These are phyloP conservation scores for Sechiopsis laciniata DNA, from an alignment of 306 rosid species.

Conservation along the genomic window DNA sequence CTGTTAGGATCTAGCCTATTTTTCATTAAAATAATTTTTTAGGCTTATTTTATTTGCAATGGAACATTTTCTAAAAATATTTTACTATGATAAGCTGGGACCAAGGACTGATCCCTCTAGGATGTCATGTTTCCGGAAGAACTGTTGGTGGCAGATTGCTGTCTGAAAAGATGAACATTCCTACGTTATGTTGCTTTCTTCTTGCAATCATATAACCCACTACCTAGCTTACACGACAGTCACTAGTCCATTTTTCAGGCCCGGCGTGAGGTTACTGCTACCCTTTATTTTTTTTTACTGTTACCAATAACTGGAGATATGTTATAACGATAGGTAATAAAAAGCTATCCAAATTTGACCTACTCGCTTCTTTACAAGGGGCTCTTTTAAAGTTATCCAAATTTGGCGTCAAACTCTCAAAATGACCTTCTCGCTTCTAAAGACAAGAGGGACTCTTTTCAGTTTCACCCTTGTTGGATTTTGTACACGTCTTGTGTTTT, in stretches of 20 bases:
- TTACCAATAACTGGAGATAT: slow-evolving; percentile 30
- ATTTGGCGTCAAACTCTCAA: too few relatives aligned
- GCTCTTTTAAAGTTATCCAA: too few relatives aligned
- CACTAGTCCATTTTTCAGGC: slow-evolving; percentile 19
- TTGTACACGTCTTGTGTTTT: neutral
- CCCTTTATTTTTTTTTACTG: slow-evolving; percentile 20
- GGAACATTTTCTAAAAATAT: slow-evolving; percentile 2
- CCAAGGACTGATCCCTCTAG: slow-evolving; percentile 11
- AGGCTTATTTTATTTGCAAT: neutral
- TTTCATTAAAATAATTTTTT: neutral
- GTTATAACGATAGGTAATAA: neutral
- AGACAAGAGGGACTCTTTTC: neutral
- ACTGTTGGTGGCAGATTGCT: slow-evolving; percentile 12
- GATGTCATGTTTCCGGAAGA: neutral
- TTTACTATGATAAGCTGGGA: slow-evolving; percentile 2
- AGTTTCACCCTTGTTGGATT: neutral
- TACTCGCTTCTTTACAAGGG: slow-evolving; percentile 5
- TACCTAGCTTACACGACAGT: slow-evolving; percentile 2
- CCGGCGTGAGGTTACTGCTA: slow-evolving; percentile 10
- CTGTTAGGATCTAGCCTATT: too few relatives aligned
- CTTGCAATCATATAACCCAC: slow-evolving; percentile 21
- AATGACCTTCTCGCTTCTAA: too few relatives aligned
- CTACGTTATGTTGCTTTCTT: slow-evolving; percentile 19
- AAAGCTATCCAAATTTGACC: neutral
- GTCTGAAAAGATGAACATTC: slow-evolving; percentile 13